phyloP scores from a whole-genome alignment of 140 eudicot species.

The Senecio squalidus region DNA sequence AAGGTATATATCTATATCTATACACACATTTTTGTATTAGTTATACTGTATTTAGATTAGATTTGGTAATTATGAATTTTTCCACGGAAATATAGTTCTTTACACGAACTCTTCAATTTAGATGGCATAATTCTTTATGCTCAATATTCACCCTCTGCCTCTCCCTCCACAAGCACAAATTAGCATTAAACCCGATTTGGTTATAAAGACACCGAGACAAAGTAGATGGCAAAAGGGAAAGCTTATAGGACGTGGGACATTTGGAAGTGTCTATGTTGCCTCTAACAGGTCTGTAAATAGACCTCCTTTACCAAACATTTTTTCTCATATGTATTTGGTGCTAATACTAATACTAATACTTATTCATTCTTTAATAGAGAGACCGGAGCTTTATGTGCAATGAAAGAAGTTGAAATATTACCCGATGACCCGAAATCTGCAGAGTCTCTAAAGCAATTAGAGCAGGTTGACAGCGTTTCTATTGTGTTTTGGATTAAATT shows the following conservation, averaged over 20 bases:
- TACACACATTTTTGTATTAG: too few species aligned
- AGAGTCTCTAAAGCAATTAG: conserved; percentile 66
- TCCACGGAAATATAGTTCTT: too few species aligned
- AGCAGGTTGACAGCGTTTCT: conserved; percentile 49
- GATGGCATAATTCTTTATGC: too few species aligned
- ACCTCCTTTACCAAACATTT: not conserved
- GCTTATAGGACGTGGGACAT: conserved; percentile 92
- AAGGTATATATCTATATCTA: too few species aligned
- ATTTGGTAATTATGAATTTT: too few species aligned
- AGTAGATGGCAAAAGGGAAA: conserved; percentile 79
- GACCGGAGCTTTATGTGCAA: conserved; percentile 96
- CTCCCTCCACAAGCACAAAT: conserved; percentile 64
- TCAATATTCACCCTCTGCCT: conserved; percentile 85
- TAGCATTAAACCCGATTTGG: not conserved
- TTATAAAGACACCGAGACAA: conserved; percentile 20
- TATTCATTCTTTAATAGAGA: conserved; percentile 35
- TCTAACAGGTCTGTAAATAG: conserved; percentile 59
- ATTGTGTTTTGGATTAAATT: not conserved
- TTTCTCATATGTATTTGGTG: not conserved
- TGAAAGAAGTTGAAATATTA: conserved; percentile 87
- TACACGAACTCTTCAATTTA: too few species aligned
- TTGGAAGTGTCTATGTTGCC: conserved; percentile 90
- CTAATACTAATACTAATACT: conserved; percentile 4
- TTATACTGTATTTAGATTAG: too few species aligned
- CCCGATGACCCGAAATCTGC: conserved; percentile 66